phyloP scores from a whole-genome alignment of 2,329 filamentous ascomycete genomes.

The Colletotrichum filicis region DNA sequence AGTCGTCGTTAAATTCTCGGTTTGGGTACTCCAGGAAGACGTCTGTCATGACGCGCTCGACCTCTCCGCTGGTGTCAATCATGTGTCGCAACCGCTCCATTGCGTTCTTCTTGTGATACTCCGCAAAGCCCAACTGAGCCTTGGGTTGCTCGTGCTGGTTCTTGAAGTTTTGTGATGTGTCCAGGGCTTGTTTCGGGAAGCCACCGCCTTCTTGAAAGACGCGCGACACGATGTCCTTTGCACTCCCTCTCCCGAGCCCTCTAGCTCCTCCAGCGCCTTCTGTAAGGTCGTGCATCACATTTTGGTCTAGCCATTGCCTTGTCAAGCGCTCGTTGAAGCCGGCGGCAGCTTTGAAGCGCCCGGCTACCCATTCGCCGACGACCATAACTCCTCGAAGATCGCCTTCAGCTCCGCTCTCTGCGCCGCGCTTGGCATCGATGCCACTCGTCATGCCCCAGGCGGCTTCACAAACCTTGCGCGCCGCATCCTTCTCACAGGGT shows the following conservation, averaged over 20 bases:
- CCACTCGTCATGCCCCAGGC: constrained; percentile 82
- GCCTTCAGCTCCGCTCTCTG: constrained; percentile 74
- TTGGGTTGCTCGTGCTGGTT: constrained; percentile 63
- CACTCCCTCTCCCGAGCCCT: constrained; percentile 76
- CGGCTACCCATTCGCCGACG: constrained; percentile 86
- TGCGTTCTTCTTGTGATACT: constrained; percentile 77
- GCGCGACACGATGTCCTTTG: constrained; percentile 80
- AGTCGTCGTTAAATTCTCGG: constrained; percentile 93
- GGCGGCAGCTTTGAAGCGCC: constrained; percentile 68
- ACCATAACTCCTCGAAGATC: constrained; percentile 88
- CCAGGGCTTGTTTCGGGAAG: constrained; percentile 70
- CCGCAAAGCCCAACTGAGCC: constrained; percentile 75
- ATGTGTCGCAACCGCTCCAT: constrained; percentile 80
- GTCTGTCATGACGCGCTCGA: constrained; percentile 82
- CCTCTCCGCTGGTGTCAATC: constrained; percentile 82
- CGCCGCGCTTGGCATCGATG: constrained; percentile 75
- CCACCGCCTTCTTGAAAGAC: constrained; percentile 84
- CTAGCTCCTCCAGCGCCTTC: constrained; percentile 78
- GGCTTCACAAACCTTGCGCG: constrained; percentile 84
- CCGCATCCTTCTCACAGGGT: constrained; percentile 87
- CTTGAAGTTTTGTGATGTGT: constrained; percentile 47
- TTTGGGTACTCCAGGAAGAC: constrained; percentile 88
- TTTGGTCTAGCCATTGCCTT: constrained; percentile 79
- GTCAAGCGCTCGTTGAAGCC: constrained; percentile 65
- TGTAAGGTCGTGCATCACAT: constrained; percentile 74